These are phyloP conservation scores for Puccinia sorghi DNA, from an alignment of 1,284 basidiomycete genomes.

Conservation along the genomic window DNA sequence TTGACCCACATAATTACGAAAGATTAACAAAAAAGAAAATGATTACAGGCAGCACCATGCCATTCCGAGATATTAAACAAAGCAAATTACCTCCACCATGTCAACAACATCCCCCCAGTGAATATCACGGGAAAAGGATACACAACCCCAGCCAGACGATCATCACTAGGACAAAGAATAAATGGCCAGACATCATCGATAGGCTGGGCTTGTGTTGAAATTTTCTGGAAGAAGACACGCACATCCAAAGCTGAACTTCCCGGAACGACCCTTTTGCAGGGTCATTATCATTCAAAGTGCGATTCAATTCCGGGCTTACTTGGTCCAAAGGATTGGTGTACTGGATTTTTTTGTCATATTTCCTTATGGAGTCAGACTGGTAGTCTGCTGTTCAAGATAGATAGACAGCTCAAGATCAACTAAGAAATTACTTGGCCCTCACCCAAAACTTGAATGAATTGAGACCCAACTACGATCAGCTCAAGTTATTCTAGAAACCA, in stretches of 20 bases:
- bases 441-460: conserved; percentile 38
- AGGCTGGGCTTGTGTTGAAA: no score
- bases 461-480: background rate
- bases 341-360: conserved; percentile 6
- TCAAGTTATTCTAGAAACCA: background rate
- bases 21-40: no score
- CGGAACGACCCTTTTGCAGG: conserved; percentile 70
- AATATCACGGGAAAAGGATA: conserved; percentile 77
- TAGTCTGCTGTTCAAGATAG: background rate
- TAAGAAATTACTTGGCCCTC: background rate
- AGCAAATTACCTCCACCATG: conserved; percentile 64
- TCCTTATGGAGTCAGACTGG: conserved; percentile 4
- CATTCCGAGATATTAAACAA: background rate
- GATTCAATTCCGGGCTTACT: conserved; percentile 62
- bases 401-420: background rate
- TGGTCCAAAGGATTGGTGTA: conserved; percentile 45
- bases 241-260: conserved; percentile 72
- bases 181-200: no score
- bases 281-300: conserved; percentile 61
- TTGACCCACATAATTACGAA: background rate
- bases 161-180: no score
- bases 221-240: background rate
- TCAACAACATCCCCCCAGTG: conserved; percentile 73
- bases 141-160: conserved; percentile 70
- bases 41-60: no score